Evolutionary conservation across 768 basidiomycete species (phyloP).

Genomic region (Mycena haematopus): DNA sequence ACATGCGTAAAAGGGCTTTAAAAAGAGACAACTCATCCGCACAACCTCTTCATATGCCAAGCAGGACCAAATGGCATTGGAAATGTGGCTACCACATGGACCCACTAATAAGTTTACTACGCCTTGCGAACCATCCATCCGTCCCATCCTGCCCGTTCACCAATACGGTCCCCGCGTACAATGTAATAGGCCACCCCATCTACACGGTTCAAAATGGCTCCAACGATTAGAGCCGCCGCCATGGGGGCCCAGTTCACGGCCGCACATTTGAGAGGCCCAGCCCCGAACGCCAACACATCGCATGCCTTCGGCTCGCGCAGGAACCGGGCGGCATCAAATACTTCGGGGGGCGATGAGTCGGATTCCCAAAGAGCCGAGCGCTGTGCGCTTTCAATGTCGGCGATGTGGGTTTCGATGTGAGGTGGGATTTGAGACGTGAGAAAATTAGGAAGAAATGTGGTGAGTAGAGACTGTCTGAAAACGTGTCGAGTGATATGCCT

Average conservation of each 20-base stretch:
- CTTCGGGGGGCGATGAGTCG: conserved; percentile 26
- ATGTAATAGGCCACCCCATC: conserved; percentile 31
- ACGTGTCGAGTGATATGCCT: conserved; percentile 47
- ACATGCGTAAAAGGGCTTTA: no score
- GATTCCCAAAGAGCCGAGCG: conserved; percentile 46
- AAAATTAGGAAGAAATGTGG: conserved; percentile 21
- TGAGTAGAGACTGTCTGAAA: not conserved
- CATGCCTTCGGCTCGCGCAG: conserved; percentile 28
- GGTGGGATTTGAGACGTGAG: conserved; percentile 20
- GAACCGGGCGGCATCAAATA: conserved; percentile 53
- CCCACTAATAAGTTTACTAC: no score
- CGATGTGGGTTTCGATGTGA: conserved; percentile 35
- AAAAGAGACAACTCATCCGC: no score
- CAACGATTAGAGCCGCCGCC: conserved; percentile 55
- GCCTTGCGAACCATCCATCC: conserved; percentile 43
- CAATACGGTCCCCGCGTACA: conserved; percentile 30
- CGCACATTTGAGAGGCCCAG: conserved; percentile 50
- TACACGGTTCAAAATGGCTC: conserved; percentile 46
- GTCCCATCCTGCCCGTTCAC: conserved; percentile 50
- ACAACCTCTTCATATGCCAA: no score
- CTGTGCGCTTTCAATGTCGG: conserved; percentile 44
- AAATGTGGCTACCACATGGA: no score
- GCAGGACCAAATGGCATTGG: no score
- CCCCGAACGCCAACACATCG: conserved; percentile 53
- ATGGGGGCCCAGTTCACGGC: conserved; percentile 40